A percentile compares a stretch with the other conserved stretches of the same genome.
Conservation (phyloP, 2,329 filamentous ascomycete species). For the Hymenoscyphus occultus region DNA sequence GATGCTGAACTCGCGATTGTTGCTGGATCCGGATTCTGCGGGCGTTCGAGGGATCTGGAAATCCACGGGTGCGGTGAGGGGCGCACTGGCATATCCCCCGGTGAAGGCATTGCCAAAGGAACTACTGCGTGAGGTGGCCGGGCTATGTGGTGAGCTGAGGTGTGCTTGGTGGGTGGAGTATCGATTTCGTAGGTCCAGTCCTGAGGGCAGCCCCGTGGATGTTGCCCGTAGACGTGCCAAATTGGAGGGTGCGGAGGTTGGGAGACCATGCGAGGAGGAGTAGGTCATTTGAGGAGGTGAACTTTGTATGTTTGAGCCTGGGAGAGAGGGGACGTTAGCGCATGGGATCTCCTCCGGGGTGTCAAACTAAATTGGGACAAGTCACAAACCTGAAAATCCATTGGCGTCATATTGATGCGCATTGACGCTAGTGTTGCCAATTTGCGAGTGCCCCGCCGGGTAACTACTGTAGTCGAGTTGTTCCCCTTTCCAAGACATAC, state of each 20-base stretch:
- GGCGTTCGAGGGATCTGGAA: slow-evolving; percentile 48
- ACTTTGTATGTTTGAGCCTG: slow-evolving; percentile 45
- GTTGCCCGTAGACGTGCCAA: slow-evolving; percentile 49
- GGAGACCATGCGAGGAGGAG: slow-evolving; percentile 41
- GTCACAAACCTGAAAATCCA: slow-evolving; percentile 47
- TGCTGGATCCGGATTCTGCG: slow-evolving; percentile 38
- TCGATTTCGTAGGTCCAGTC: slow-evolving; percentile 46
- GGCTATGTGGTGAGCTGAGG: slow-evolving; percentile 25
- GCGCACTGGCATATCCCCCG: slow-evolving; percentile 51
- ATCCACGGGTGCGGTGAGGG: slow-evolving; percentile 52
- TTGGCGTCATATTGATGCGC: slow-evolving; percentile 49
- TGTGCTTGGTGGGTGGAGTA: slow-evolving; percentile 41
- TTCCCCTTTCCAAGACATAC: slow-evolving; percentile 62
- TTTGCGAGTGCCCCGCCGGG: slow-evolving; percentile 43
- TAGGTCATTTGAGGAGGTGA: slow-evolving; percentile 52
- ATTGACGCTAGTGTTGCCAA: slow-evolving; percentile 42
- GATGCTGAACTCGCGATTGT: slow-evolving; percentile 47
- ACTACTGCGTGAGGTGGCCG: slow-evolving; percentile 30
- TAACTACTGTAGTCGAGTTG: slow-evolving; percentile 55
- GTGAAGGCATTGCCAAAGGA: slow-evolving; percentile 45
- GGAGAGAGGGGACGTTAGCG: slow-evolving; percentile 22
- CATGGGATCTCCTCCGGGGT: slow-evolving; percentile 27
- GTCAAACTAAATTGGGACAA: slow-evolving; percentile 24
- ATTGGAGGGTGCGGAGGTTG: slow-evolving; percentile 40
- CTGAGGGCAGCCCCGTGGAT: slow-evolving; percentile 46